These are phyloP conservation scores for Pseudocercospora vitis DNA, from an alignment of 2,329 filamentous ascomycete species.

Conservation along the genomic window DNA sequence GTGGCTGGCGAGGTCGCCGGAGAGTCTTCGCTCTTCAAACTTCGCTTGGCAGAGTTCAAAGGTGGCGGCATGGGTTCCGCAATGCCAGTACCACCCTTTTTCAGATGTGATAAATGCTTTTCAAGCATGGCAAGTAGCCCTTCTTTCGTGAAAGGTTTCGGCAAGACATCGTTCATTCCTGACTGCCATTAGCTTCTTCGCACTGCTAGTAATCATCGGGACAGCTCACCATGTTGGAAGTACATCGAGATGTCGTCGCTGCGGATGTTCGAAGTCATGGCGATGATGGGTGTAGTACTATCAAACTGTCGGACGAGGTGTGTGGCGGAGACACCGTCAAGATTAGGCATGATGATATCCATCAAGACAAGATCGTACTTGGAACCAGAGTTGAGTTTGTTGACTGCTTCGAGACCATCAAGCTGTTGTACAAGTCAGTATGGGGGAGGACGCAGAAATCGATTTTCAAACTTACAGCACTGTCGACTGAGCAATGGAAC, in stretches of 20 bases:
- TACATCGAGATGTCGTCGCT: constrained; percentile 97
- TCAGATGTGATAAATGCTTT: constrained; percentile 81
- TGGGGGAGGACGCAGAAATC: constrained; percentile 10
- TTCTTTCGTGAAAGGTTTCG: constrained; percentile 90
- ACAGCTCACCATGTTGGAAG: constrained; percentile 80
- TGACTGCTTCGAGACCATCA: constrained; percentile 87
- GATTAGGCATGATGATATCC: constrained; percentile 88
- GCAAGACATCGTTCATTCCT: constrained; percentile 98
- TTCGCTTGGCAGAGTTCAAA: constrained; percentile 55
- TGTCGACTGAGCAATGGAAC: constrained; percentile 64
- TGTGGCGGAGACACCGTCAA: constrained; percentile 92
- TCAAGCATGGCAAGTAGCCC: constrained; percentile 79
- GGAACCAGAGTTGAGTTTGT: constrained; percentile 69
- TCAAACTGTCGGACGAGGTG: constrained; percentile 89
- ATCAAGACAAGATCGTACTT: constrained; percentile 62
- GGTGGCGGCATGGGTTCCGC: constrained; percentile 52
- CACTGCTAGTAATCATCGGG: not conserved
- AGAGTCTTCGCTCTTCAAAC: constrained; percentile 63
- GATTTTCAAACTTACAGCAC: constrained; percentile 52
- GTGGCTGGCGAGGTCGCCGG: constrained; percentile 62
- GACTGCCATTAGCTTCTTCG: constrained; percentile 11
- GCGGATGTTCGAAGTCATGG: constrained; percentile 98
- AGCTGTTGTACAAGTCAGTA: constrained; percentile 52
- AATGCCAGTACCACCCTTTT: constrained; percentile 53
- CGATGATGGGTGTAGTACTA: constrained; percentile 80